Percentiles rank a stretch among this genome's conserved stretches.
phyloP scores from a whole-genome alignment of 306 rosid species.

The Citrullus amarus region DNA sequence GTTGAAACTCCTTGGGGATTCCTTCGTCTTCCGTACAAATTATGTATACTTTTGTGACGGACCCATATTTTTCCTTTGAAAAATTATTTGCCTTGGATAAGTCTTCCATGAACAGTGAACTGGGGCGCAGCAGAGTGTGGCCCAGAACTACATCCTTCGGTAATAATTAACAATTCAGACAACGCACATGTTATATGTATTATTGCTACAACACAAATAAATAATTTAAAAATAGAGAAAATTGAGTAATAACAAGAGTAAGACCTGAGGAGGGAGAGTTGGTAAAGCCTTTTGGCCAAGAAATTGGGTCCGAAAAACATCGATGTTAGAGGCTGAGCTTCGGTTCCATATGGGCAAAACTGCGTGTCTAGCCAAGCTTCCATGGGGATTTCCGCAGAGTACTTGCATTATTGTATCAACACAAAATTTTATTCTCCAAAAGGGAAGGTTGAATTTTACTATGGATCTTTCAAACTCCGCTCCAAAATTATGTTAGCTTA shows the following conservation, averaged over 20 bases:
- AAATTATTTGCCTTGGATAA: background rate
- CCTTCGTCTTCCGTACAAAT: conserved; percentile 8
- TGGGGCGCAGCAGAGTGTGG: background rate
- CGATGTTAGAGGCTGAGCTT: background rate
- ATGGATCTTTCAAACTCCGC: too few relatives aligned
- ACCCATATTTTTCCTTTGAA: conserved; percentile 7
- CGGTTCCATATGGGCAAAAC: background rate
- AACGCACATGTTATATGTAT: too few relatives aligned
- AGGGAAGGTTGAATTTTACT: too few relatives aligned
- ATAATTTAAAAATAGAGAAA: too few relatives aligned
- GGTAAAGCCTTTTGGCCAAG: background rate
- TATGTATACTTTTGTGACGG: conserved; percentile 8
- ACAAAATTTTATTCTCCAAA: too few relatives aligned
- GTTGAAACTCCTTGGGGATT: conserved; percentile 8
- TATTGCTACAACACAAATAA: too few relatives aligned
- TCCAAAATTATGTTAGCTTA: too few relatives aligned
- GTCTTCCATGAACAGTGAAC: conserved; percentile 3
- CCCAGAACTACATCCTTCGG: background rate
- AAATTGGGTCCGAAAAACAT: background rate
- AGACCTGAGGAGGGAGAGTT: background rate
- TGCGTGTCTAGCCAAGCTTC: conserved; percentile 2
- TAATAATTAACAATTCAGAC: too few relatives aligned
- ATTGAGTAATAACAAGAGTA: background rate
- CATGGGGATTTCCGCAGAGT: background rate
- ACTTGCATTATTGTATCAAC: background rate